Evolutionary conservation across 1,284 basidiomycete genomes (phyloP), one percentile per base, ranked within the genome.

Genomic region (Trichosporon ovoides): DNA sequence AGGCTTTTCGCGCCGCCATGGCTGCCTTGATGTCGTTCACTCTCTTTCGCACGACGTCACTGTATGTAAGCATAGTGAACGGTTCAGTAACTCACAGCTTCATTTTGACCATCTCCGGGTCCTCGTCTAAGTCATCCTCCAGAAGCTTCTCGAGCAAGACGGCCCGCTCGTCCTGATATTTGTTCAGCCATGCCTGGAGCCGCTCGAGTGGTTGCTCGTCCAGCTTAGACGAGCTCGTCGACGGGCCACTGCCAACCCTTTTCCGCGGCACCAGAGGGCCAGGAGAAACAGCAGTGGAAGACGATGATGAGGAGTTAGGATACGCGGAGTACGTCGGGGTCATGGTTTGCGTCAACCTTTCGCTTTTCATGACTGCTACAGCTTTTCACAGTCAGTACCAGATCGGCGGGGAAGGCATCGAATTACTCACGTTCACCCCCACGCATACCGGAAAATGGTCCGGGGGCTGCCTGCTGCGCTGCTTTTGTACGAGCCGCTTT

Each of bases 21-120:
- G 63, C 68, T 1, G 65, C 66, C 49, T 72, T 71, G 55, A 77
- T 63, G 34, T 75, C 69, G 19, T 61, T 59, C 12, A 74, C 66
- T 5, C 75, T 70, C 20, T 64, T 66, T 5, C 63, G 58, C 1
- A 68, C 55, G 33, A 71, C 56, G 10, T 38, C 53, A 6, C 74
- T 72, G 55, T 6, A 31, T 2, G 28, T 36, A 2, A 49, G 43
- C 38, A 56, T 40, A 56, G 40, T 20, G 28, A 1, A 28, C 14
- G 20, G 13, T 6, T 13, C 16, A 7, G 11, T 6, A 20, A 52
- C 70, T 58, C 40, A 74, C 73, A 73, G 58, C 31, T 69, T 68
- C 49, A 52, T 53, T 11, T 63, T 52, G 28, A 71, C 55, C 59
- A 72, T 71, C 34, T 70, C 72, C 0, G 67, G 68, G 61, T 76